Base-by-base conservation (phyloP, 73 alveolate species). In the Paraurostyla sp. region DNA sequence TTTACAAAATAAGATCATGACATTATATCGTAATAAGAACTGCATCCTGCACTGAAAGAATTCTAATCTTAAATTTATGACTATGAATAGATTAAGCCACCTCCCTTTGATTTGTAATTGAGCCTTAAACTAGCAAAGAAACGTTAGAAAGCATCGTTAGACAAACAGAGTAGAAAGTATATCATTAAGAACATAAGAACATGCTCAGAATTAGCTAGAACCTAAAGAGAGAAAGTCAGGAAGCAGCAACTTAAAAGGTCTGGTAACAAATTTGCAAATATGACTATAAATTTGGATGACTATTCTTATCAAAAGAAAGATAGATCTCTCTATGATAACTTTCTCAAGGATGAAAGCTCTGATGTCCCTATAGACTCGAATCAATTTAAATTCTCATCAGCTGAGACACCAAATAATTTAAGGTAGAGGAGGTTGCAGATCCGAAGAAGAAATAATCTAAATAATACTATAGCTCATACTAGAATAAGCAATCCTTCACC, bases 161-260 rank as follows among this genome's bases (percentile, higher is more conserved):
- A 78, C n/a, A 78, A 78, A 38, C 33, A 49, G 40, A n/a, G 75
- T 52, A 50, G 30, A 36, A 49, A 54, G 29, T 78, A 51, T 38
- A 78, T 78, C 7, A 54, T 78, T 11, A 78, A 78, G 40, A 78
- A 78, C 29, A 78, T 78, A 7, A 78, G 50, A 54, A 54, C 80
- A 2, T 50, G 80, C 33, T 7, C 89, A 20, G 60, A 40, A 11
- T 78, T 78, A 15, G 89, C 65, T 7, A 78, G 62, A 78, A 78
- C 80, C 2, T 29, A 52, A 27, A 50, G 89, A 78, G 89, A 78
- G 27, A 78, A 78, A 78, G 50, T 78, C 4, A 46, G 41, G n/a
- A 73, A 73, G 27, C 41, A 20, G 0, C 27, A 23, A 18, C 43
- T 49, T 25, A 50, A 35, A 32, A 78, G 29, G 50, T 51, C 49